These are phyloP conservation scores for Paratinospora sagittata DNA, from an alignment of 164 flowering plant genomes.

Conservation along the genomic window DNA sequence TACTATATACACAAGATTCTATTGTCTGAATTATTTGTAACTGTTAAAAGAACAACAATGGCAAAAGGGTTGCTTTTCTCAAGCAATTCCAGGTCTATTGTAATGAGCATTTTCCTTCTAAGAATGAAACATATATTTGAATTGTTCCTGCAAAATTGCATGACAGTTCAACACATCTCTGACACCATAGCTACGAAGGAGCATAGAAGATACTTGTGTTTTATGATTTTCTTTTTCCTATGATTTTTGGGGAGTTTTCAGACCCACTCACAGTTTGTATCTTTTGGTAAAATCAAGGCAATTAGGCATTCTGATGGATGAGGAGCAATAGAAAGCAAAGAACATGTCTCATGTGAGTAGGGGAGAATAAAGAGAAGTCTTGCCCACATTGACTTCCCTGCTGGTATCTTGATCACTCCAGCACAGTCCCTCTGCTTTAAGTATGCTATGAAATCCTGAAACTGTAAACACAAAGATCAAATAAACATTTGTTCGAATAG, in stretches of 20 bases:
- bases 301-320: conserved; percentile 61
- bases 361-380: conserved; percentile 95
- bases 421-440: conserved; percentile 97
- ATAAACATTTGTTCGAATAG: not conserved
- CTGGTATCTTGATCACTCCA: conserved; percentile 91
- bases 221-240: not conserved
- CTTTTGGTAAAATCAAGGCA: conserved; percentile 84
- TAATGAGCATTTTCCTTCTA: not conserved
- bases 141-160: not conserved
- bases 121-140: not conserved
- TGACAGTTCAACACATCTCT: not conserved
- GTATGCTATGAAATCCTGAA: conserved; percentile 85
- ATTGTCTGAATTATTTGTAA: too few species aligned
- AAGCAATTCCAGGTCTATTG: not conserved
- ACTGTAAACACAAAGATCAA: conserved; percentile 37
- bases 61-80: too few species aligned
- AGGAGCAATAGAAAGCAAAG: conserved; percentile 59
- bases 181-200: not conserved
- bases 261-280: conserved; percentile 59
- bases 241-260: conserved; percentile 19
- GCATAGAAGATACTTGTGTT: too few species aligned
- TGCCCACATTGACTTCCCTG: conserved; percentile 71
- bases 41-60: too few species aligned
- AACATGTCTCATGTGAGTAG: conserved; percentile 54
- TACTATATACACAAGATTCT: too few species aligned